These are phyloP conservation scores for Plenodomus biglobosus DNA, from an alignment of 2,329 filamentous ascomycete species.

Conservation along the genomic window DNA sequence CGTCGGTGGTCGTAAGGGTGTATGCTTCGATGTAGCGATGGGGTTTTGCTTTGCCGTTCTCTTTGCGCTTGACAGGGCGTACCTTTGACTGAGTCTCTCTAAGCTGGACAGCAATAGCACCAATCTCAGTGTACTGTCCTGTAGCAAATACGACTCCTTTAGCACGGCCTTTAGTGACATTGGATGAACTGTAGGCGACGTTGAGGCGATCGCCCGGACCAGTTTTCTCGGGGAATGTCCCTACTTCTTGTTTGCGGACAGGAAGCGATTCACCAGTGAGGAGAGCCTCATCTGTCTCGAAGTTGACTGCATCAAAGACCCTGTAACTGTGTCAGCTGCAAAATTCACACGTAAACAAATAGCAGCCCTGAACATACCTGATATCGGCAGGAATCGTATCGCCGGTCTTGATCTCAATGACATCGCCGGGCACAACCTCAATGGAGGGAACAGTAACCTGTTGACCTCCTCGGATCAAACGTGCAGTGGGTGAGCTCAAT, in stretches of 20 bases:
- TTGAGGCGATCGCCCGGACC: constrained; percentile 70
- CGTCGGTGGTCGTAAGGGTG: constrained; percentile 51
- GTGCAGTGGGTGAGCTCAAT: constrained; percentile 51
- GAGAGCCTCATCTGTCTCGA: constrained; percentile 73
- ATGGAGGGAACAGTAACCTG: constrained; percentile 56
- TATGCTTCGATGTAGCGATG: constrained; percentile 54
- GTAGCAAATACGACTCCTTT: constrained; percentile 68
- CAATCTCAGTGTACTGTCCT: constrained; percentile 72
- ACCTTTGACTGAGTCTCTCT: constrained; percentile 51
- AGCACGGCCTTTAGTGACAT: constrained; percentile 69
- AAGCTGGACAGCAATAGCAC: constrained; percentile 69
- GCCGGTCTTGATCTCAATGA: constrained; percentile 64
- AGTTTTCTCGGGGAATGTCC: constrained; percentile 54
- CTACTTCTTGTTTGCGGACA: constrained; percentile 63
- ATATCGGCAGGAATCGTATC: constrained; percentile 72
- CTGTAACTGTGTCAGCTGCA: constrained; percentile 12
- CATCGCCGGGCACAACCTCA: constrained; percentile 66
- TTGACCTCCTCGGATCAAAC: constrained; percentile 56
- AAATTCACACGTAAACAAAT: neutral
- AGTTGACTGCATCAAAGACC: constrained; percentile 66
- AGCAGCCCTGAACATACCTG: neutral
- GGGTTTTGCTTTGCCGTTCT: constrained; percentile 37
- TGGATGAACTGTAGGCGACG: constrained; percentile 65
- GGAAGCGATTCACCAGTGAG: constrained; percentile 71
- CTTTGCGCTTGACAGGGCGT: constrained; percentile 48